Conservation (phyloP, 805 yeast genomes). For the Wickerhamomyces alni region DNA sequence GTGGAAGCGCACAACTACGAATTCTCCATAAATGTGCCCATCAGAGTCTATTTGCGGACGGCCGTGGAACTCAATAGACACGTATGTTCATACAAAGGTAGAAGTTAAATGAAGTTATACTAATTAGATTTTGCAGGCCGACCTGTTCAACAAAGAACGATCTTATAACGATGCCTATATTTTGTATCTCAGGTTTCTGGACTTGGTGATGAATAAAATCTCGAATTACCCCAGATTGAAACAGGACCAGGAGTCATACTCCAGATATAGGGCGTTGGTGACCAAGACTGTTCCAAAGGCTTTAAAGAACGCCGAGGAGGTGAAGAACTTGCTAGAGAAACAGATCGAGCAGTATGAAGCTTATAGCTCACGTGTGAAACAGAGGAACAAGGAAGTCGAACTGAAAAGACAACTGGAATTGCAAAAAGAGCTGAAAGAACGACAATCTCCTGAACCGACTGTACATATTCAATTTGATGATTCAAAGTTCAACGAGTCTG, state of each 20-base stretch:
- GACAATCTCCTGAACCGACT: not conserved
- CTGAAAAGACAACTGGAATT: slow-evolving; percentile 7
- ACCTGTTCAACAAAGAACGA: slow-evolving; percentile 36
- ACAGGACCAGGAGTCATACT: slow-evolving; percentile 13
- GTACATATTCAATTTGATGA: slow-evolving; percentile 13
- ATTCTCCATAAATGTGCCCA: slow-evolving; percentile 44
- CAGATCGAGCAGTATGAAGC: slow-evolving; percentile 24
- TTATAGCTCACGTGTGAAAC: slow-evolving; percentile 20
- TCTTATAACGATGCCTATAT: slow-evolving; percentile 46
- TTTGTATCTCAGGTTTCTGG: slow-evolving; percentile 53
- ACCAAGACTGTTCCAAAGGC: slow-evolving; percentile 19
- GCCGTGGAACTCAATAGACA: slow-evolving; percentile 41
- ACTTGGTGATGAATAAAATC: slow-evolving; percentile 43
- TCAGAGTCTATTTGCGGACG: slow-evolving; percentile 51
- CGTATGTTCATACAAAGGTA: slow-evolving; percentile 26
- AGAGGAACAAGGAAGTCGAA: slow-evolving; percentile 12
- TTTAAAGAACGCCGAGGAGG: slow-evolving; percentile 20
- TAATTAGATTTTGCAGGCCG: slow-evolving; percentile 35
- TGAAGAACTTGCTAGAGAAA: slow-evolving; percentile 23
- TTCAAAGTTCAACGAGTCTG: slow-evolving; percentile 9
- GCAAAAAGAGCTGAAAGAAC: not conserved
- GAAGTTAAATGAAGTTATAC: too few relatives aligned
- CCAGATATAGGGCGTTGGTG: slow-evolving; percentile 11
- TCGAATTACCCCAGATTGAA: slow-evolving; percentile 40
- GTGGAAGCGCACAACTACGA: slow-evolving; percentile 48